phyloP scores from a whole-genome alignment of 1,139 yeast species.

The Kodamaea derodonti region DNA sequence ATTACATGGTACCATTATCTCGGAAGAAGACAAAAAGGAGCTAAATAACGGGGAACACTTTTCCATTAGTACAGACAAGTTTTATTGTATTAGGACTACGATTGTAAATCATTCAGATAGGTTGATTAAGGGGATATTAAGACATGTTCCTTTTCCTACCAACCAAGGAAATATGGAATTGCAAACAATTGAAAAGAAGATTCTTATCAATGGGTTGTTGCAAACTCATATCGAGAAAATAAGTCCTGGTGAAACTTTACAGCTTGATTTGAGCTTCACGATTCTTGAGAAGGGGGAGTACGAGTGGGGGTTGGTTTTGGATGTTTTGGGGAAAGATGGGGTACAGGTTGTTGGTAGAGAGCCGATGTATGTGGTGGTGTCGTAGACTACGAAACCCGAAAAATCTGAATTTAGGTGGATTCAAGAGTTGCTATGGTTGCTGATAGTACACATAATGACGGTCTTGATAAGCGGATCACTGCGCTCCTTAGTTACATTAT shows the following conservation, averaged over 20 bases:
- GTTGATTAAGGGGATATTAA: slow-evolving; percentile 52
- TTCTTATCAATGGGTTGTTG: slow-evolving; percentile 60
- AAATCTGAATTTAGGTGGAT: no score
- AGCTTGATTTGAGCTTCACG: slow-evolving; percentile 50
- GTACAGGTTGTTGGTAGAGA: slow-evolving; percentile 27
- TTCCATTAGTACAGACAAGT: slow-evolving; percentile 37
- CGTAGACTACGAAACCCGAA: no score
- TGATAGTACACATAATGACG: no score
- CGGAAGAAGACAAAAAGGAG: slow-evolving; percentile 8
- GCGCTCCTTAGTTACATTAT: no score
- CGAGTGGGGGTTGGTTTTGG: slow-evolving; percentile 75
- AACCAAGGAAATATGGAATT: slow-evolving; percentile 11
- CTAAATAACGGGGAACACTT: slow-evolving; percentile 17
- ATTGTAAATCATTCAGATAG: slow-evolving; percentile 42
- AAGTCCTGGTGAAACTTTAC: slow-evolving; percentile 36
- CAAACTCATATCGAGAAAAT: slow-evolving; percentile 50
- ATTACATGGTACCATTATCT: slow-evolving; percentile 10
- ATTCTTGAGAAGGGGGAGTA: slow-evolving; percentile 69
- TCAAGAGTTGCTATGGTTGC: no score
- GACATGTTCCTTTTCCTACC: slow-evolving; percentile 57
- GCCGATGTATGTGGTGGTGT: slow-evolving; percentile 28
- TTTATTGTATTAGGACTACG: slow-evolving; percentile 45
- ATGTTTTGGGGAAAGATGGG: slow-evolving; percentile 29
- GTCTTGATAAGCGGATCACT: no score
- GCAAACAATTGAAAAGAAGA: slow-evolving; percentile 43